Base-by-base conservation (phyloP, 805 yeast genomes). In the Jamesozyma piceae region DNA sequence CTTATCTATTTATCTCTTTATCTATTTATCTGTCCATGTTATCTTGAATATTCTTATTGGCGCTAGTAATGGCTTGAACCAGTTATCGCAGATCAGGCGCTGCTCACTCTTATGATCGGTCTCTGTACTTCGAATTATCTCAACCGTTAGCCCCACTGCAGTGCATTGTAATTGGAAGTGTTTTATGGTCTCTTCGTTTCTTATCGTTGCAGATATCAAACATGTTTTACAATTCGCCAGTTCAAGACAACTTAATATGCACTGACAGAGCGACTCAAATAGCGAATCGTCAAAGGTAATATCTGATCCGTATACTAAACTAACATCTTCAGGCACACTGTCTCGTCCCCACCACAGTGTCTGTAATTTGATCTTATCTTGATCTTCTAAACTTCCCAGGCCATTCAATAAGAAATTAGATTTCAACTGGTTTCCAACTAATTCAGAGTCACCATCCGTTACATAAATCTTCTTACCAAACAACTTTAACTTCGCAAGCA, bases 271-370 rank as follows among this genome's bases (percentile, higher is more conserved):
- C 20, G 63, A 63, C 0, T 78, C 77, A 18, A 86, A 68, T 2
- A 78, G 68, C 3, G 72, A 64, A 2, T 77, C 57, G 54, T 89
- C 97, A 60, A 84, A 89, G 0, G 95, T 86, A 13, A 89, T 86
- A 60, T 89, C 97, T 0, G 96, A 92, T 10, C 49, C 51, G 21
- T 45, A 32, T 0, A 89, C 95, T 1, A 79, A 59, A 51, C 80
- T 78, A 3, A 68, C 60, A 10, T 53, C 43, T 0, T 61, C 10
- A 2, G 75, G 74, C 1, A 72, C 52, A 8, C 54, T 52, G 36
- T 71, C 74, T 31, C 64, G 64, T 2, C 74, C 70, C 74, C 95
- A 88, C 80, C 85, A 74, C 5, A 78, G 50, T 30, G 73, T 62
- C 33, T 67, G 73, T 33, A 67, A 61, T 15, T 45, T 47, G 14